These are phyloP conservation scores for Pythium vanterpoolii DNA, from an alignment of 352 stramenopile species.

Conservation along the genomic window DNA sequence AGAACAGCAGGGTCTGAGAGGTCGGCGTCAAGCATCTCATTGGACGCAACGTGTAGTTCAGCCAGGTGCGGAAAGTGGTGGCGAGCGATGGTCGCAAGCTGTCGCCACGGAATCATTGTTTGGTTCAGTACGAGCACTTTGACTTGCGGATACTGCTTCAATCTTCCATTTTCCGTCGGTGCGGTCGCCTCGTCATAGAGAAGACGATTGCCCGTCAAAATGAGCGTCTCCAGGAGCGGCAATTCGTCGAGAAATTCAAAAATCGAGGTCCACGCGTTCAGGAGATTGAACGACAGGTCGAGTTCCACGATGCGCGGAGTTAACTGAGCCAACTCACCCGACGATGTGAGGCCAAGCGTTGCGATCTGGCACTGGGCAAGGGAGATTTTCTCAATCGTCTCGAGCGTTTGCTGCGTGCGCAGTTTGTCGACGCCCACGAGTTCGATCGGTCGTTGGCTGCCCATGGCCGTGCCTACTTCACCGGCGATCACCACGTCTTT, in stretches of 20 bases:
- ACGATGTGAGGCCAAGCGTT: slow-evolving; percentile 24
- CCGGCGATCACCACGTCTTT: slow-evolving; percentile 47
- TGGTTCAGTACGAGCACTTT: slow-evolving; percentile 73
- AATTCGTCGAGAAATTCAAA: slow-evolving; percentile 48
- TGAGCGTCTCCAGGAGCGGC: slow-evolving; percentile 61
- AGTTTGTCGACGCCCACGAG: slow-evolving; percentile 70
- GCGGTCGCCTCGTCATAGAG: slow-evolving; percentile 17
- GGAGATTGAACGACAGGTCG: slow-evolving; percentile 73
- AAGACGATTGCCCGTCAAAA: slow-evolving; percentile 68
- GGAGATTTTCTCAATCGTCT: slow-evolving; percentile 75
- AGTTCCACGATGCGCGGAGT: slow-evolving; percentile 64
- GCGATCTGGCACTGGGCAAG: slow-evolving; percentile 57
- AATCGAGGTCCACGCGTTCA: slow-evolving; percentile 52
- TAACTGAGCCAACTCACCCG: slow-evolving; percentile 32
- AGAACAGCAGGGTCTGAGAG: slow-evolving; percentile 22
- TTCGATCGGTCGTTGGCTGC: slow-evolving; percentile 72
- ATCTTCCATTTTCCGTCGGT: neutral
- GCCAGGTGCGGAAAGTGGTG: slow-evolving; percentile 53
- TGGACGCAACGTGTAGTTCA: slow-evolving; percentile 57
- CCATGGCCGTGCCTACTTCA: slow-evolving; percentile 61
- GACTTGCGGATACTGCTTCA: slow-evolving; percentile 29
- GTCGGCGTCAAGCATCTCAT: slow-evolving; percentile 48
- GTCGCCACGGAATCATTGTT: slow-evolving; percentile 37
- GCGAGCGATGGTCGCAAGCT: slow-evolving; percentile 35
- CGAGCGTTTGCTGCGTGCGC: slow-evolving; percentile 53